Evolutionary conservation across 495 filamentous ascomycete genomes (phyloP).

Genomic region (Daldinia grandis): DNA sequence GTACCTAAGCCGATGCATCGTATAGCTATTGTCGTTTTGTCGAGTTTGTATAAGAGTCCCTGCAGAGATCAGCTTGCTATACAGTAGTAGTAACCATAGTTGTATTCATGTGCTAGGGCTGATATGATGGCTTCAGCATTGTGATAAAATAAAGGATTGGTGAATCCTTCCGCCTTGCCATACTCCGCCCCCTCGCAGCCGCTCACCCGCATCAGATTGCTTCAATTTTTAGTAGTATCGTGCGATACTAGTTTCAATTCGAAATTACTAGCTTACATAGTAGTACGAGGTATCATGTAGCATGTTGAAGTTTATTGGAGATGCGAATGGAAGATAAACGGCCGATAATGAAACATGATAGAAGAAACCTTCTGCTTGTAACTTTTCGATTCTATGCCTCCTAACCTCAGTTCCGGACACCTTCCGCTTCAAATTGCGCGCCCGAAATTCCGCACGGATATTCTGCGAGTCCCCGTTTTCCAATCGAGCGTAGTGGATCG

Average conservation of each 20-base stretch:
- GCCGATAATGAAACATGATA: constrained; percentile 31
- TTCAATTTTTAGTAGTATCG: constrained; percentile 18
- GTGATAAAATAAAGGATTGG: neutral
- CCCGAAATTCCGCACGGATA: constrained; percentile 28
- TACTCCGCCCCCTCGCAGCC: constrained; percentile 23
- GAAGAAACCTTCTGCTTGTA: constrained; percentile 13
- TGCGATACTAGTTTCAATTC: constrained; percentile 25
- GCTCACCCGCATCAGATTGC: constrained; percentile 22
- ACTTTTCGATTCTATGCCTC: neutral
- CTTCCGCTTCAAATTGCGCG: constrained; percentile 41
- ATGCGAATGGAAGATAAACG: neutral
- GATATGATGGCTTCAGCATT: constrained; percentile 26
- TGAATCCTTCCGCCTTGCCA: constrained; percentile 21
- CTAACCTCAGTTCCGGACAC: constrained; percentile 26
- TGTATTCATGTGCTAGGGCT: constrained; percentile 21
- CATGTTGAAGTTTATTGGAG: neutral
- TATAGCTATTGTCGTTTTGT: neutral
- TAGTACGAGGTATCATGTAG: constrained; percentile 15
- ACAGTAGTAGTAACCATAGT: neutral
- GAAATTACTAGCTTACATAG: constrained; percentile 7
- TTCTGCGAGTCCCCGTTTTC: neutral
- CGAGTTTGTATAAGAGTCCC: neutral
- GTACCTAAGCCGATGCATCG: constrained; percentile 2
- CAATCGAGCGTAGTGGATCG: constrained; percentile 26
- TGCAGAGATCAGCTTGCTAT: neutral